Evolutionary conservation across 257 asterid genomes (phyloP).

Genomic region (Solanum peruvianum): DNA sequence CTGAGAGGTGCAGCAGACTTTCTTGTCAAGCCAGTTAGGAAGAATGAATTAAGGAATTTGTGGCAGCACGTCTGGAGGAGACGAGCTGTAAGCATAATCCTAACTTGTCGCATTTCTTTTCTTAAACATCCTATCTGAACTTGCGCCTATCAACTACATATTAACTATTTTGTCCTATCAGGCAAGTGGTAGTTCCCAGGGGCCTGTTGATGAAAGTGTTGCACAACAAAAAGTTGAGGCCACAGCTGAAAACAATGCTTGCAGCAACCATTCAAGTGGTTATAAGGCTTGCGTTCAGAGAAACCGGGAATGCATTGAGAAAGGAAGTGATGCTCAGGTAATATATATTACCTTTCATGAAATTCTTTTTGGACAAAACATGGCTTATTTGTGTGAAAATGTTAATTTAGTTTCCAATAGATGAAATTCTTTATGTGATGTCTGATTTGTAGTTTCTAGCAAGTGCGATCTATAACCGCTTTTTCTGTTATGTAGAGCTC

Average conservation of each 20-base stretch:
- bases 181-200: slow-evolving; percentile 43
- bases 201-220: slow-evolving; percentile 66
- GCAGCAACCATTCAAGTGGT: slow-evolving; percentile 67
- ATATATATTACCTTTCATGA: background rate
- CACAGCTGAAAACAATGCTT: slow-evolving; percentile 66
- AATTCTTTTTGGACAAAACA: background rate
- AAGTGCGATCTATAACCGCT: background rate
- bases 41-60: slow-evolving; percentile 84
- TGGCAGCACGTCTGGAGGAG: slow-evolving; percentile 99
- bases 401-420: background rate
- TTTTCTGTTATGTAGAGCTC: slow-evolving; percentile 50
- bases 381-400: background rate
- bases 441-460: background rate
- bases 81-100: slow-evolving; percentile 56
- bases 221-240: slow-evolving; percentile 68
- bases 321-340: slow-evolving; percentile 94
- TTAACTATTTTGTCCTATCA: slow-evolving; percentile 11
- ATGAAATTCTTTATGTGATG: background rate
- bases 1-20: slow-evolving; percentile 90
- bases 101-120: background rate
- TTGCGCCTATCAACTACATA: background rate
- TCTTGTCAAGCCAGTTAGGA: slow-evolving; percentile 88
- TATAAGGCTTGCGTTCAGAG: slow-evolving; percentile 45
- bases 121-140: background rate
- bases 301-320: slow-evolving; percentile 48